Conservation (phyloP, 1,284 basidiomycete species). For the Hypsizygus ulmarius region DNA sequence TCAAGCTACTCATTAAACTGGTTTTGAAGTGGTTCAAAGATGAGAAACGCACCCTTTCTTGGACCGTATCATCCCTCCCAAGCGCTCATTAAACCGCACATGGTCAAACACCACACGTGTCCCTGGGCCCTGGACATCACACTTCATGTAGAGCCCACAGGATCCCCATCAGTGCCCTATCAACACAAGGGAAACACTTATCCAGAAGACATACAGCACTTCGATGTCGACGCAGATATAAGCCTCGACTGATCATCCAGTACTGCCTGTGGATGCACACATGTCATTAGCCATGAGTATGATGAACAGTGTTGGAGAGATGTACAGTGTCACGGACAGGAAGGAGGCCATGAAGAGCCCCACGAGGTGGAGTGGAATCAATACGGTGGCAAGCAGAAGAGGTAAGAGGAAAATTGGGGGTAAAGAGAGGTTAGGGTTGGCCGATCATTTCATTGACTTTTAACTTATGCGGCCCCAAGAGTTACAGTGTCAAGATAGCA, state of each 20-base stretch:
- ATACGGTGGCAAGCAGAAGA: no score
- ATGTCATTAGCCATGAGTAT: not conserved
- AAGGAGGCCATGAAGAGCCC: conserved; percentile 15
- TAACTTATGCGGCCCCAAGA: no score
- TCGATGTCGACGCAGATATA: conserved; percentile 16
- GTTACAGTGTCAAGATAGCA: no score
- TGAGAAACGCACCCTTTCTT: conserved; percentile 17
- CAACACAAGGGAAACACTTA: no score
- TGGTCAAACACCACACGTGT: conserved; percentile 9
- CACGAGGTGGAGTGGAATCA: not conserved
- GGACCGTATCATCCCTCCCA: conserved; percentile 18
- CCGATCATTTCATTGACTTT: not conserved
- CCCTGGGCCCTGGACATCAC: conserved; percentile 3
- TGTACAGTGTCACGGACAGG: conserved; percentile 9
- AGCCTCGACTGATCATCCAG: conserved; percentile 18
- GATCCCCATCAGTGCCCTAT: no score
- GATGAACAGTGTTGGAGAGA: not conserved
- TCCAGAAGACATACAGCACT: not conserved
- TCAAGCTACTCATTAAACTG: not conserved
- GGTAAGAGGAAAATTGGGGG: no score
- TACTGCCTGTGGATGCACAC: conserved; percentile 12
- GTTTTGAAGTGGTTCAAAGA: not conserved
- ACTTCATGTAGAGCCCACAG: not conserved
- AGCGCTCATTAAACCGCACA: conserved; percentile 12
- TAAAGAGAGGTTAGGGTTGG: not conserved